A percentile compares a stretch with the other conserved stretches of the same genome.
Evolutionary conservation across 139 green algal genomes (phyloP).

Genomic region (Chlamydomonas sphaeroides): DNA sequence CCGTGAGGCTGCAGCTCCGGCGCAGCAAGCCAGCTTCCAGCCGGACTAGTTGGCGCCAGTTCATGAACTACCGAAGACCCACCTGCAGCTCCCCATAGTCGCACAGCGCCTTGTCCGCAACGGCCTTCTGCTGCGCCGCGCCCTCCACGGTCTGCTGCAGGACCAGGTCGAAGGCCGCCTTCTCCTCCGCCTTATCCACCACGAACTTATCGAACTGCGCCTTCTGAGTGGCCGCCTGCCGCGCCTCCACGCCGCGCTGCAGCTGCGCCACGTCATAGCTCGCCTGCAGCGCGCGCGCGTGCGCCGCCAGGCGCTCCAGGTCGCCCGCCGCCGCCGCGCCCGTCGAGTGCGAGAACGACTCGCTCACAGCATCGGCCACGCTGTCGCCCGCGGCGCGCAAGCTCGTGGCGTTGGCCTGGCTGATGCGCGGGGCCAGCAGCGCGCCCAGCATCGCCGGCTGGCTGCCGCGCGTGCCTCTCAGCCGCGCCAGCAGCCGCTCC

Average conservation of each 20-base stretch:
- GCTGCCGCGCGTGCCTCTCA: too few relatives aligned
- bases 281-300: conserved; percentile 26
- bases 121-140: conserved; percentile 14
- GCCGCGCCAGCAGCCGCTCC: neutral
- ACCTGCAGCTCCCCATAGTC: conserved; percentile 17
- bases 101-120: conserved; percentile 32
- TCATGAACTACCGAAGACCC: too few relatives aligned
- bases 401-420: too few relatives aligned
- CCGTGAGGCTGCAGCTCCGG: too few relatives aligned
- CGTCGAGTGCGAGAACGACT: neutral
- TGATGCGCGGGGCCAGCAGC: too few relatives aligned
- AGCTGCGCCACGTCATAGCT: conserved; percentile 9
- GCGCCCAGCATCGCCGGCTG: too few relatives aligned
- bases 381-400: too few relatives aligned
- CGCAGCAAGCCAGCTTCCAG: neutral
- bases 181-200: conserved; percentile 39
- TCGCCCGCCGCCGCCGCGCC: neutral
- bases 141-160: neutral
- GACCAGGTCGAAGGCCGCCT: conserved; percentile 26
- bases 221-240: neutral
- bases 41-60: too few relatives aligned
- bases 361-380: neutral
- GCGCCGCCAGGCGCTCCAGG: conserved; percentile 19
- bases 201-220: conserved; percentile 42
- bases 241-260: conserved; percentile 17